Evolutionary conservation across 441 rosid genomes (phyloP).

Genomic region (Geranium incanum): DNA sequence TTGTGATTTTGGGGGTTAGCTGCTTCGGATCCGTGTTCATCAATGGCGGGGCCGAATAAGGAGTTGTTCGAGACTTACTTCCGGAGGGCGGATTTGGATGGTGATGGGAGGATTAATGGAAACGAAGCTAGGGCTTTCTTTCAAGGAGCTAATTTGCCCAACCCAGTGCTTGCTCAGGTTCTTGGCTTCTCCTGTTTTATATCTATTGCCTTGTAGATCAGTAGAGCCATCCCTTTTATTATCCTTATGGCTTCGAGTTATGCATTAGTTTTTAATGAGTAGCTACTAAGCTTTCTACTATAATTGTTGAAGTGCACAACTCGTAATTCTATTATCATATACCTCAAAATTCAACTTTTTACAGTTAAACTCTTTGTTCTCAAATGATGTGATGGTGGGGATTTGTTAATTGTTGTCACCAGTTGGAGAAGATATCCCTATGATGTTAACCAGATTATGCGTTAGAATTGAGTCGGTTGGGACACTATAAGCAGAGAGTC

Average conservation of each 20-base stretch:
- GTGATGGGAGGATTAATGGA: slow-evolving; percentile 91
- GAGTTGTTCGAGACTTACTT: slow-evolving; percentile 85
- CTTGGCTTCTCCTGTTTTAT: slow-evolving; percentile 6
- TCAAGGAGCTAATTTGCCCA: slow-evolving; percentile 79
- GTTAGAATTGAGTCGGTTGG: background rate
- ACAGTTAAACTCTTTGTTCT: background rate
- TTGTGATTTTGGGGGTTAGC: slow-evolving; percentile 5
- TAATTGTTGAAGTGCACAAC: background rate
- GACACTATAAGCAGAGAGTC: background rate
- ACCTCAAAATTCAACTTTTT: background rate
- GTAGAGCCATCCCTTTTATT: background rate
- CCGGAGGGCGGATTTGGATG: slow-evolving; percentile 87
- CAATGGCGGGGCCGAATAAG: slow-evolving; percentile 50
- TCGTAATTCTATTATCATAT: background rate
- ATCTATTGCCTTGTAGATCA: background rate
- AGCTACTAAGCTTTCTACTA: background rate
- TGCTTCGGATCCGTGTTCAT: background rate
- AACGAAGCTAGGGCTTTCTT: slow-evolving; percentile 85
- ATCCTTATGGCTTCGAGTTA: background rate
- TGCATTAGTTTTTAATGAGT: background rate
- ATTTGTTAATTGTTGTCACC: background rate
- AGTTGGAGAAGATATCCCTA: background rate
- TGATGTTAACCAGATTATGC: background rate
- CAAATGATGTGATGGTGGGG: background rate
- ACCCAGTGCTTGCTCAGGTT: slow-evolving; percentile 91